Evolutionary conservation across 768 basidiomycete genomes (phyloP), one percentile per base, ranked within the genome.

Genomic region (Panellus pusillus): DNA sequence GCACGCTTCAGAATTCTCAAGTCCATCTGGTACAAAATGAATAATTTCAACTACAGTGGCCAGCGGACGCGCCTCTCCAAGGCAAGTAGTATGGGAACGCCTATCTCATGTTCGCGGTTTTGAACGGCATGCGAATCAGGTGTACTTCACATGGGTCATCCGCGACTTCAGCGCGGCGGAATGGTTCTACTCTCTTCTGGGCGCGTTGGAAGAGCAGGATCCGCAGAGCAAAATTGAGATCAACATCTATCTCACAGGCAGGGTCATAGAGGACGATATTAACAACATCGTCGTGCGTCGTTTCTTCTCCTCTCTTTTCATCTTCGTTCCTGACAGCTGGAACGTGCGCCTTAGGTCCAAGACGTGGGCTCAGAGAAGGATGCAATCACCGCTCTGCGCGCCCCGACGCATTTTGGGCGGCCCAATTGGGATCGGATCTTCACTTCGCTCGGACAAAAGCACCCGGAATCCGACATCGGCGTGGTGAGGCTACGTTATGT

Each of bases 1-100:
- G 53, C 37, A 15, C 28, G 54, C n/a, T 17, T 9, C 58, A 89
- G 88, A 46, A 92, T 91, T 62, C 72, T 92, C 50, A 92, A 95
- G 70, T 87, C 89, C 13, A 91, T 95, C 64, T 95, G 93, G 93
- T 98, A 97, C 74, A 88, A 93, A 52, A 89, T 95, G 89, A 96
- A 94, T 73, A 87, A 87, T 72, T 79, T 93, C 64, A 82, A 87
- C 64, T 72, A 76, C 58, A 81, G 80, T 19, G 81, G 80, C 20
- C 86, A 84, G 68, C 82, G 83, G 13, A 95, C 93, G 1, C 81
- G 91, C 44, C 80, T 97, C 37, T 89, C 88, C 45, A 97, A 98
- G 74, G 89, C 82, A 40, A 29, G 48, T 46, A 4, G 43, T 24
- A 8, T 29, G 61, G 39, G n/a, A n/a, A 17, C 3, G 19, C n/a